These are phyloP conservation scores for Nectriaceae sp. DNA, from an alignment of 2,329 filamentous ascomycete genomes.

Conservation along the genomic window DNA sequence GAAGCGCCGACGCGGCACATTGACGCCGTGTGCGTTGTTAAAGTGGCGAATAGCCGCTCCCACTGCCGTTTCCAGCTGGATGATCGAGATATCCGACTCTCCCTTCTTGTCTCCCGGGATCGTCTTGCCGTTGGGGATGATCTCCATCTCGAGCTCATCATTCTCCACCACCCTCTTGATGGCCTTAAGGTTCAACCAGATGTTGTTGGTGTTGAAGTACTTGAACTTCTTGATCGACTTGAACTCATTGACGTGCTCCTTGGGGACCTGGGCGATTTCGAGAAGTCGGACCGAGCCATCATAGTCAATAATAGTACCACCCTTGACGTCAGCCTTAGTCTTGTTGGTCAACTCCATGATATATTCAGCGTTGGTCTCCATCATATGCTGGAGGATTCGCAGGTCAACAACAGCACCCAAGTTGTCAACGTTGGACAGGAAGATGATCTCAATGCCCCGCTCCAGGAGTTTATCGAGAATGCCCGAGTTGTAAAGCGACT, in stretches of 20 bases:
- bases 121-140: constrained; percentile 98
- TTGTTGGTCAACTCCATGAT: constrained; percentile 99
- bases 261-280: constrained; percentile 98
- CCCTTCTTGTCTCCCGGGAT: constrained; percentile 99
- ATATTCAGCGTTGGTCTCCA: constrained; percentile 95
- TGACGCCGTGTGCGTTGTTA: constrained; percentile 97
- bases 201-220: constrained; percentile 99
- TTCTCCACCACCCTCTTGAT: constrained; percentile 99
- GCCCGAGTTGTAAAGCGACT: constrained; percentile 99
- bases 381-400: constrained; percentile 99
- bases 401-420: constrained; percentile 96
- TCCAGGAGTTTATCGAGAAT: constrained; percentile 95
- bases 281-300: constrained; percentile 95
- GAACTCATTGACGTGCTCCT: constrained; percentile 99
- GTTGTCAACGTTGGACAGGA: constrained; percentile 99
- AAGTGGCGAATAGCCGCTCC: constrained; percentile 99
- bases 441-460: constrained; percentile 95
- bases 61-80: constrained; percentile 98
- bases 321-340: constrained; percentile 99
- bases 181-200: constrained; percentile 97
- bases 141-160: constrained; percentile 98
- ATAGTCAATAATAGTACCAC: constrained; percentile 99
- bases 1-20: constrained; percentile 96
- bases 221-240: constrained; percentile 99
- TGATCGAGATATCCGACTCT: constrained; percentile 94